Percentiles rank a stretch among this genome's conserved stretches.
These are phyloP conservation scores for Lotus japonicus DNA, from an alignment of 306 rosid genomes.

Conservation along the genomic window DNA sequence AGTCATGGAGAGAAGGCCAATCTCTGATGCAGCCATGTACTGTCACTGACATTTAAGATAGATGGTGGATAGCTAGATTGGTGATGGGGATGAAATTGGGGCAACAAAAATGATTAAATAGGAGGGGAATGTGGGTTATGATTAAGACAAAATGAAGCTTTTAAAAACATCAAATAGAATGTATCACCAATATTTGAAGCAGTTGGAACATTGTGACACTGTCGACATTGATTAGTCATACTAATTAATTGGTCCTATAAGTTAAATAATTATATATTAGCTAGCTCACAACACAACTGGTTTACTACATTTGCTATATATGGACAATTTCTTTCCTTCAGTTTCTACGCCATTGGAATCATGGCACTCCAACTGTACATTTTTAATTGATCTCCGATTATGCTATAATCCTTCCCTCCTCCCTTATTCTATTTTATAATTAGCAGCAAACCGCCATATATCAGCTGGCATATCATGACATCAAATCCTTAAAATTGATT, in stretches of 20 bases:
- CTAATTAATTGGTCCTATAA: background rate
- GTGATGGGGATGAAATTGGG: constrained; percentile 29
- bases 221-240: background rate
- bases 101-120: constrained; percentile 32
- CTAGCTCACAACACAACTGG: constrained; percentile 7
- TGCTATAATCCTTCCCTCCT: background rate
- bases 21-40: constrained; percentile 67
- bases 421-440: background rate
- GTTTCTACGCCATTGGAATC: constrained; percentile 43
- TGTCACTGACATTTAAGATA: constrained; percentile 56
- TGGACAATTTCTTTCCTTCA: constrained; percentile 35
- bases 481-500: background rate
- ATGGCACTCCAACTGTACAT: background rate
- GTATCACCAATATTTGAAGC: constrained; percentile 56
- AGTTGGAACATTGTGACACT: constrained; percentile 43
- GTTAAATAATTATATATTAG: background rate
- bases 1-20: constrained; percentile 58
- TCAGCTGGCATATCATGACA: background rate
- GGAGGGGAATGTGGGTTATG: background rate
- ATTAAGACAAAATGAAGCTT: constrained; percentile 57
- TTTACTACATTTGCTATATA: constrained; percentile 10
- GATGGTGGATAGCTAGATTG: constrained; percentile 21
- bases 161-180: constrained; percentile 38
- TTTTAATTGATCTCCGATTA: background rate
- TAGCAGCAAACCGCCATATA: background rate